These are phyloP conservation scores for Pythium myriotylum DNA, from an alignment of 352 stramenopile species.

Conservation along the genomic window DNA sequence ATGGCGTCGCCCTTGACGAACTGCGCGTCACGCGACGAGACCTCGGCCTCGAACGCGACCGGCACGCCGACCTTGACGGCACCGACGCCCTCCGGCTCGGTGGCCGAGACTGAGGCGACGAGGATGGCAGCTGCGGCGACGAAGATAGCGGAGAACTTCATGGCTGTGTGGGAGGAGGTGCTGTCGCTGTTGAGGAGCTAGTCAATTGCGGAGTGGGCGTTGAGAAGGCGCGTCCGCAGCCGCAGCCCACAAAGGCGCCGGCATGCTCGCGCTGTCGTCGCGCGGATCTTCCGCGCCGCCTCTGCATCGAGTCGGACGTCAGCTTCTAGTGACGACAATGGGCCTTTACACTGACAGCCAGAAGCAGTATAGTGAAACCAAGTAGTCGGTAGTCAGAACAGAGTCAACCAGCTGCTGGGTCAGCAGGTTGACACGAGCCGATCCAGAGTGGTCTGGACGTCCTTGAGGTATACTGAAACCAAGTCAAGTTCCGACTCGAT, in stretches of 20 bases:
- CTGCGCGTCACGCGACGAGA: slow-evolving; percentile 4
- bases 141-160: slow-evolving; percentile 47
- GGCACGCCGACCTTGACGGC: slow-evolving; percentile 20
- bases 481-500: neutral
- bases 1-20: slow-evolving; percentile 25
- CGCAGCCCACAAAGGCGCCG: neutral
- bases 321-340: neutral
- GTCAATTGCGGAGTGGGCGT: slow-evolving; percentile 26
- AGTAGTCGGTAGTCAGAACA: slow-evolving; percentile 16
- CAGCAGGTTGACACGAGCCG: neutral
- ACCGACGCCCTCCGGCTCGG: neutral
- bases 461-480: neutral
- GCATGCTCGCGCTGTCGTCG: neutral
- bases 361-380: slow-evolving; percentile 19
- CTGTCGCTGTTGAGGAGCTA: slow-evolving; percentile 9
- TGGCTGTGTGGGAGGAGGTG: slow-evolving; percentile 25
- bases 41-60: slow-evolving; percentile 10
- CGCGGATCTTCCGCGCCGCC: slow-evolving; percentile 1
- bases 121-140: slow-evolving; percentile 34
- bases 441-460: neutral
- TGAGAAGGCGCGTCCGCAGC: slow-evolving; percentile 30
- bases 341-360: neutral
- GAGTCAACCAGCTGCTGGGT: neutral
- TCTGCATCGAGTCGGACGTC: slow-evolving; percentile 21
- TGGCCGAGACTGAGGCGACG: slow-evolving; percentile 24